Base-by-base conservation (phyloP, 371 early-diverging fungal species). In the Mucor piriformis region DNA sequence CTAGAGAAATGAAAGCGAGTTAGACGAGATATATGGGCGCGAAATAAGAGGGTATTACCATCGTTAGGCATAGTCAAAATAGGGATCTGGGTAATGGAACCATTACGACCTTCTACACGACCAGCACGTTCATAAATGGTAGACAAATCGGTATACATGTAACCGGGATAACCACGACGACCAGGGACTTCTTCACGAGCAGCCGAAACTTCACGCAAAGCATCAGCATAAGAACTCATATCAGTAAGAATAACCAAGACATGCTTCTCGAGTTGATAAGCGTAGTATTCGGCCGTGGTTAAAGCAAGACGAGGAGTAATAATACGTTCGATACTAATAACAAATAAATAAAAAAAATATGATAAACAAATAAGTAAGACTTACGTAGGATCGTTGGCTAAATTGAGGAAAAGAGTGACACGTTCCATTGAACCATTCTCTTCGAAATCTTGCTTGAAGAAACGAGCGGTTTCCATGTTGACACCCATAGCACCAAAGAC, bases 401-500 rank as follows among this genome's bases (percentile, higher is more conserved):
- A 84, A 84, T 99, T 99, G 51, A 99, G 85, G 92, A 99, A 99
- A 68, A 99, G 85, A 21, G 99, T 94, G 25, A 99, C 99, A 69
- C 99, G 91, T 72, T 99, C 99, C 68, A 99, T 92, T 33, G 99
- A 97, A 56, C 99, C 99, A 78, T 97, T 98, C 81, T 98, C 98
- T 77, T 99, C 99, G 79, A 99, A 99, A 75, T 97, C 97, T 81
- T 98, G 96, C 83, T 97, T 99, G 81, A 99, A 99, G 91, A 96
- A 99, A 56, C 98, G 90, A 52, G 99, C 99, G 5, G 99, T 99
- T 84, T 99, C 99, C 95, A 99, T 95, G 85, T 99, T 99, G 67
- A 98, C 99, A 75, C 99, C 99, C 99, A 99, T 99, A 65, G 99
- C 99, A 59, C 98, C 99, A 81, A 99, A 99, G 16, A 99, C 99